These are phyloP conservation scores for Crucibulum parvulum DNA, from an alignment of 1,284 basidiomycete genomes.

Conservation along the genomic window DNA sequence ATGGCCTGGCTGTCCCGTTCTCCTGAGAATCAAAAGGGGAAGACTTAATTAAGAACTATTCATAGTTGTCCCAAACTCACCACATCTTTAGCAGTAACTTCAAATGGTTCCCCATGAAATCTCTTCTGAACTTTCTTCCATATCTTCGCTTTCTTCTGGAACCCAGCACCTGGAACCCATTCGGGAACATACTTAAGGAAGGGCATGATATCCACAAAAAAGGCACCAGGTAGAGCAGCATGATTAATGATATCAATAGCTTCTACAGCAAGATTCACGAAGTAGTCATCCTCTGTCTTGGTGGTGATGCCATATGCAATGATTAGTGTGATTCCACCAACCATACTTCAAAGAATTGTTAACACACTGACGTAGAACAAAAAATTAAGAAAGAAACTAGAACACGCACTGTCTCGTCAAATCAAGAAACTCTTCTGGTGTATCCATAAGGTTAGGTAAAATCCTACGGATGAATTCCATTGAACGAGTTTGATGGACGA, in stretches of 20 bases:
- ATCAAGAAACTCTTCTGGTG: slow-evolving; percentile 30
- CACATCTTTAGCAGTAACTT: slow-evolving; percentile 27
- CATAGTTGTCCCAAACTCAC: not conserved
- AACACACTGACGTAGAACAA: not conserved
- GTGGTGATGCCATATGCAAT: not conserved
- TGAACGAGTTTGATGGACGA: slow-evolving; percentile 23
- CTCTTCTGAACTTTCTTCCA: slow-evolving; percentile 25
- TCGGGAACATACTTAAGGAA: slow-evolving; percentile 45
- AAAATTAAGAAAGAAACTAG: not conserved
- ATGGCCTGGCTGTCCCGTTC: not conserved
- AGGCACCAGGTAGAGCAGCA: slow-evolving; percentile 20
- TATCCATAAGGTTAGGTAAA: slow-evolving; percentile 28
- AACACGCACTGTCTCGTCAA: slow-evolving; percentile 35
- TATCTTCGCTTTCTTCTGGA: slow-evolving; percentile 45
- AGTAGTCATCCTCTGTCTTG: not conserved
- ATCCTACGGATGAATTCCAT: slow-evolving; percentile 29
- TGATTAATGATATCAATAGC: not conserved
- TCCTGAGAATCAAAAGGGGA: not conserved
- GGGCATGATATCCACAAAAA: slow-evolving; percentile 29
- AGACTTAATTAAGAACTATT: too few relatives aligned
- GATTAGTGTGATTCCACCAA: not conserved
- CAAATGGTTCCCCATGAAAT: slow-evolving; percentile 39
- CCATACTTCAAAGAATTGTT: not conserved
- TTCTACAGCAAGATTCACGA: not conserved
- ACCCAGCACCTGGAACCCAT: slow-evolving; percentile 54